These are phyloP conservation scores for Asterophora parasitica DNA, from an alignment of 768 basidiomycete genomes.

Conservation along the genomic window DNA sequence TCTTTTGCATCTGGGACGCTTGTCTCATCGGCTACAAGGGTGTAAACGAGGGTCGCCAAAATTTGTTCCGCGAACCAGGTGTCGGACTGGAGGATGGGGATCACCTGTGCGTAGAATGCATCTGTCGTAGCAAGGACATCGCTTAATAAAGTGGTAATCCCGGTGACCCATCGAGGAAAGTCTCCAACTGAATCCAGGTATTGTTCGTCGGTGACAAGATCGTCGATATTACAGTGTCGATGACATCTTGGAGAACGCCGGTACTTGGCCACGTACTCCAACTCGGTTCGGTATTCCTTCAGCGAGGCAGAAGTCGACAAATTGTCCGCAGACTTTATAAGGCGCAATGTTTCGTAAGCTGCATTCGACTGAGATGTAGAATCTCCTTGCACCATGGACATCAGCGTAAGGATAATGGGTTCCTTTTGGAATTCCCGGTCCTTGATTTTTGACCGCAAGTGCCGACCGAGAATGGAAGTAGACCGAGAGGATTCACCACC, in stretches of 20 bases:
- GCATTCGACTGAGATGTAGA: slow-evolving; percentile 44
- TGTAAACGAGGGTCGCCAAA: slow-evolving; percentile 74
- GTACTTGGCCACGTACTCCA: slow-evolving; percentile 47
- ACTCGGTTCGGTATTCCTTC: slow-evolving; percentile 36
- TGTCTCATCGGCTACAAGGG: slow-evolving; percentile 42
- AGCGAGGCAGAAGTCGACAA: slow-evolving; percentile 28
- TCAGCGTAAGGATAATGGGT: slow-evolving; percentile 47
- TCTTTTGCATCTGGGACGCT: slow-evolving; percentile 16
- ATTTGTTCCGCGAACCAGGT: slow-evolving; percentile 57
- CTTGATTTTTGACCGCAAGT: slow-evolving; percentile 29
- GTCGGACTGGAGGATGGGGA: slow-evolving; percentile 51
- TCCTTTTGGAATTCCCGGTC: slow-evolving; percentile 25
- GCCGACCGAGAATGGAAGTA: slow-evolving; percentile 39
- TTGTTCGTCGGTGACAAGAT: slow-evolving; percentile 28
- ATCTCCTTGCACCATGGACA: slow-evolving; percentile 54
- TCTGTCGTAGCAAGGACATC: slow-evolving; percentile 51
- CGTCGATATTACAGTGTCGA: slow-evolving; percentile 31
- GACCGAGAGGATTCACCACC: slow-evolving; percentile 42
- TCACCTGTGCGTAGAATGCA: slow-evolving; percentile 66
- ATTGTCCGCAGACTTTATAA: slow-evolving; percentile 41
- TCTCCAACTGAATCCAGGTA: slow-evolving; percentile 38
- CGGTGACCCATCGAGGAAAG: slow-evolving; percentile 61
- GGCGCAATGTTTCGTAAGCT: slow-evolving; percentile 65
- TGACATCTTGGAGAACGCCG: slow-evolving; percentile 29
- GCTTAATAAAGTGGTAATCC: slow-evolving; percentile 51